Evolutionary conservation across 805 yeast genomes (phyloP).

Genomic region (Cyberlindnera amylophila): DNA sequence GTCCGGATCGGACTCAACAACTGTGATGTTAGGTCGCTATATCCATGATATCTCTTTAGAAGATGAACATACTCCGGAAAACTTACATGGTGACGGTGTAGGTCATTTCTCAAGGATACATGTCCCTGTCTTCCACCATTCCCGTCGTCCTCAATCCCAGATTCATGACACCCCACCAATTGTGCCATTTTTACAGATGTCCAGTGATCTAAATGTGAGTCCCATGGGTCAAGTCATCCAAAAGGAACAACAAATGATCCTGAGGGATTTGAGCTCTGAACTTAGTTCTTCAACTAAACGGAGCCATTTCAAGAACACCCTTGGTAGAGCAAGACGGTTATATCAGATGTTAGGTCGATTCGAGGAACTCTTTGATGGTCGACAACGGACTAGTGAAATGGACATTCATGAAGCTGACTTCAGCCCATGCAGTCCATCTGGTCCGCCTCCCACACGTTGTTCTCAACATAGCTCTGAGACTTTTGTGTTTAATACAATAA

Average conservation of each 20-base stretch:
- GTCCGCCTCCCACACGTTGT: constrained; percentile 8
- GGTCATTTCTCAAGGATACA: too few relatives aligned
- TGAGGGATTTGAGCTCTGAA: constrained; percentile 2
- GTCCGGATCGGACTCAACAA: too few relatives aligned
- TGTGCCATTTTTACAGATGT: neutral
- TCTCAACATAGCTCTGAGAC: neutral
- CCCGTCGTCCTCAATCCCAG: neutral
- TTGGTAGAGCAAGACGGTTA: constrained; percentile 9
- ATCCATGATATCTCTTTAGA: too few relatives aligned
- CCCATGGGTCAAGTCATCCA: neutral
- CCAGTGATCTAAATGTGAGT: neutral
- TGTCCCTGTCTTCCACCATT: too few relatives aligned
- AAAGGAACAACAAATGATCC: constrained; percentile 5
- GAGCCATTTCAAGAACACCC: constrained; percentile 2
- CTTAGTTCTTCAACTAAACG: constrained; percentile 1
- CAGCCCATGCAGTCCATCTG: neutral
- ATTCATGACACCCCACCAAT: neutral
- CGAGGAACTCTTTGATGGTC: constrained; percentile 11
- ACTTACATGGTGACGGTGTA: too few relatives aligned
- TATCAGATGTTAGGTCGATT: constrained; percentile 16
- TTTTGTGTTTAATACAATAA: constrained; percentile 2
- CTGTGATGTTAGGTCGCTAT: too few relatives aligned
- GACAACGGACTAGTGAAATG: constrained; percentile 7
- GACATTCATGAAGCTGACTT: neutral
- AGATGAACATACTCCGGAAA: too few relatives aligned